A percentile compares a stretch with the other conserved stretches of the same genome.
phyloP scores from a whole-genome alignment of 192 early-diverging fungal genomes.

The Phycomyces nitens region DNA sequence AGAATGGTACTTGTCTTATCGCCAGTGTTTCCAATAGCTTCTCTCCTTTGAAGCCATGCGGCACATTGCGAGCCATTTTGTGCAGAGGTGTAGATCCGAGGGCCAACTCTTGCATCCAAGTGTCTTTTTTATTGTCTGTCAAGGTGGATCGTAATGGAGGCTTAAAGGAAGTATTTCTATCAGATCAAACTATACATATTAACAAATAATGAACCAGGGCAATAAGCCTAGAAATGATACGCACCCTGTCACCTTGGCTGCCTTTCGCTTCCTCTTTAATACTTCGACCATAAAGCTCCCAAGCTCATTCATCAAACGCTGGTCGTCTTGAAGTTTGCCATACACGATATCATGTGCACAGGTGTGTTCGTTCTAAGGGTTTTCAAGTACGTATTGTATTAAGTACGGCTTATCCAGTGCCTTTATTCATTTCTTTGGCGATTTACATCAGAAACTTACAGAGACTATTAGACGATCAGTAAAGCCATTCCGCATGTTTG shows the following conservation, averaged over 20 bases:
- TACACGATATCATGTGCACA: constrained; percentile 52
- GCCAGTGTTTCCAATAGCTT: constrained; percentile 56
- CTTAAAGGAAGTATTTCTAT: constrained; percentile 46
- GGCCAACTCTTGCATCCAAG: constrained; percentile 52
- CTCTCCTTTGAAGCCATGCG: constrained; percentile 59
- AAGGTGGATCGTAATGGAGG: constrained; percentile 42
- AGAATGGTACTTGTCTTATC: constrained; percentile 52
- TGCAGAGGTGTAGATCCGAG: constrained; percentile 37
- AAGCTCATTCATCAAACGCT: constrained; percentile 43
- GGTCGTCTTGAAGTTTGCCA: constrained; percentile 45
- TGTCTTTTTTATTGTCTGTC: constrained; percentile 46
- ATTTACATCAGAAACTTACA: constrained; percentile 15
- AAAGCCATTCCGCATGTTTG: constrained; percentile 63
- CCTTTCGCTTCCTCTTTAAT: constrained; percentile 31
- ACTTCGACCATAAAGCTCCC: constrained; percentile 48
- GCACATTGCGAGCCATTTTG: constrained; percentile 47
- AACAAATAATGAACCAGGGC: too few relatives aligned
- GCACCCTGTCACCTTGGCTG: constrained; percentile 30
- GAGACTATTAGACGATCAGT: constrained; percentile 47
- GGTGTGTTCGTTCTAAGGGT: constrained; percentile 43
- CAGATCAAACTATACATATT: background rate
- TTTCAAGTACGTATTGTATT: too few relatives aligned
- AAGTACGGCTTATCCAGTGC: too few relatives aligned
- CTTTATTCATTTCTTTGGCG: background rate
- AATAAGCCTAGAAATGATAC: background rate